phyloP scores from a whole-genome alignment of 1,284 basidiomycete species.

The Tremellales sp. region DNA sequence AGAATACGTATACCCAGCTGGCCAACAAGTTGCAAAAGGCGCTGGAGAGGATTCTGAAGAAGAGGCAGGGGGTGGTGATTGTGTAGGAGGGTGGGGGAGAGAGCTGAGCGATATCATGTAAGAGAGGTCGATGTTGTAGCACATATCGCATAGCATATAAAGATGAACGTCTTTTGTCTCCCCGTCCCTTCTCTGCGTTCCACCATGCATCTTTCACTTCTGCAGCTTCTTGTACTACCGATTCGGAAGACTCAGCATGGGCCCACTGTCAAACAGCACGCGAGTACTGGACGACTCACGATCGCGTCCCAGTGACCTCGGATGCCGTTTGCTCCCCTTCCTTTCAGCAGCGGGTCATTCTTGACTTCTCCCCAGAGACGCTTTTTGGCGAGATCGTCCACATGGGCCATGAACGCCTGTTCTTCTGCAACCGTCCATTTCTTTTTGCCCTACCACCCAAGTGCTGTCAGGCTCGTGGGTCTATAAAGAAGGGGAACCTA shows the following conservation, averaged over 20 bases:
- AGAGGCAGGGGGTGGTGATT: slow-evolving; percentile 32
- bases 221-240: slow-evolving; percentile 9
- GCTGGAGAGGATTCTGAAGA: slow-evolving; percentile 49
- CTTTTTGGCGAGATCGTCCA: slow-evolving; percentile 10
- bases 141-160: too few species aligned
- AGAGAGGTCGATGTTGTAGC: too few species aligned
- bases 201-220: too few species aligned
- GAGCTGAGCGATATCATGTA: too few species aligned
- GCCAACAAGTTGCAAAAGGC: slow-evolving; percentile 73
- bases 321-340: slow-evolving; percentile 7
- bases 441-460: not conserved
- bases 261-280: not conserved
- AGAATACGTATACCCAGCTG: slow-evolving; percentile 78
- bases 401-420: slow-evolving; percentile 7
- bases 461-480: too few species aligned
- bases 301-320: slow-evolving; percentile 13
- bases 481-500: too few species aligned
- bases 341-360: slow-evolving; percentile 4
- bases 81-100: too few species aligned
- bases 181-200: too few species aligned
- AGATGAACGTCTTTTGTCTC: too few species aligned
- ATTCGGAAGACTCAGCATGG: not conserved
- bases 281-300: slow-evolving; percentile 3
- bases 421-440: slow-evolving; percentile 21
- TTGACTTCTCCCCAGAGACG: slow-evolving; percentile 15